Base-by-base conservation (phyloP, 495 filamentous ascomycete species). In the Tuber magnatum region DNA sequence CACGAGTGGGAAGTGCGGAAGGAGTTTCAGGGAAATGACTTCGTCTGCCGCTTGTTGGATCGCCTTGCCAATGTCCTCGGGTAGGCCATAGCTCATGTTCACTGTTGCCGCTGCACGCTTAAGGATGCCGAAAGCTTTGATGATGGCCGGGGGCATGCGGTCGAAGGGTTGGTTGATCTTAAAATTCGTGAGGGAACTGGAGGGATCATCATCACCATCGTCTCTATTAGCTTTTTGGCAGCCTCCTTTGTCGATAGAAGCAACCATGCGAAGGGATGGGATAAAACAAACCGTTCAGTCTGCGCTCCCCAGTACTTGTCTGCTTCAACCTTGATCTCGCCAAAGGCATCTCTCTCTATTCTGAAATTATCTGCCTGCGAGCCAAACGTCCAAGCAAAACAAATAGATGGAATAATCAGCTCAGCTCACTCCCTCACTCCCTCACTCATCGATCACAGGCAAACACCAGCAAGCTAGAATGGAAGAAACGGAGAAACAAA, bases 301-400 rank as follows among this genome's bases (percentile, higher is more conserved):
- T 99, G 95, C 70, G 95, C 95, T 83, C 95, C 95, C 95, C 96
- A 99, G 88, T 99, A 99, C 87, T 92, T 96, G 90, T 95, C 93
- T 72, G 89, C 88, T 65, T 92, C 88, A 75, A 99, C 96, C 86
- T 93, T 87, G 84, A 99, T 90, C 84, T 97, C 94, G 83, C 95
- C 95, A 85, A 98, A 98, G 83, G 96, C 96, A 89, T 99, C 95
- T 82, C 88, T 93, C 86, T 99, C 95, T 81, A 90, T 92, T 87
- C 95, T 86, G 65, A 65, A 65, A 32, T 89, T 90, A 78, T 81
- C 80, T 84, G 74, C 84, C 84, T 69, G 84, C 81, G 87, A 88
- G n/a, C 12, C 48, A 39, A 38, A 71, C 39, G 41, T 71, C 56
- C 46, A 70, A 32, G 70, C 51, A 61, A 61, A 14, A 61, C 7